A percentile compares a stretch with the other conserved stretches of the same genome.
phyloP scores from a whole-genome alignment of 2,329 filamentous ascomycete genomes.

The Aspergillus glaucus region DNA sequence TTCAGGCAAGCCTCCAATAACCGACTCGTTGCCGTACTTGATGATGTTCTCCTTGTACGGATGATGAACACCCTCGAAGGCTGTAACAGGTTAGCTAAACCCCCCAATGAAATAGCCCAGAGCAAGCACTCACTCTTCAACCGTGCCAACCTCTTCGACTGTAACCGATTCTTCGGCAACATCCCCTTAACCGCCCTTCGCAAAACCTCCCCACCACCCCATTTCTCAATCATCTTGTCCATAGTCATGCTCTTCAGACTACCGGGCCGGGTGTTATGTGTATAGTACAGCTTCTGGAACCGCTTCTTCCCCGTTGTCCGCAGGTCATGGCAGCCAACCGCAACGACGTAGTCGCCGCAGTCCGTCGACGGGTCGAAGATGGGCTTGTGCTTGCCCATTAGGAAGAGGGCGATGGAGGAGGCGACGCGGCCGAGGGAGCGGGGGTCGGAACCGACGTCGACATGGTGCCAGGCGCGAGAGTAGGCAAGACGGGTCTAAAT shows the following conservation, averaged over 20 bases:
- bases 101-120: background rate
- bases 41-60: constrained; percentile 88
- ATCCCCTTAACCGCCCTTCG: constrained; percentile 91
- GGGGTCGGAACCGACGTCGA: constrained; percentile 63
- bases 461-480: constrained; percentile 89
- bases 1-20: constrained; percentile 29
- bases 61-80: constrained; percentile 86
- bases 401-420: constrained; percentile 73
- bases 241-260: constrained; percentile 83
- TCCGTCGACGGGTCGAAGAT: constrained; percentile 96
- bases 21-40: constrained; percentile 56
- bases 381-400: constrained; percentile 99
- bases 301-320: constrained; percentile 88
- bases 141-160: constrained; percentile 78
- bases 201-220: constrained; percentile 86
- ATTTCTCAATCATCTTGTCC: constrained; percentile 90
- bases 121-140: constrained; percentile 59
- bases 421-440: constrained; percentile 87
- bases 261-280: constrained; percentile 85
- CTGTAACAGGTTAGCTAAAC: constrained; percentile 35
- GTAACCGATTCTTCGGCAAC: constrained; percentile 91
- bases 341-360: constrained; percentile 98
- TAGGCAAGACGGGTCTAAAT: constrained; percentile 87
- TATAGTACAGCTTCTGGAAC: constrained; percentile 91
- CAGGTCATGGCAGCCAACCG: constrained; percentile 78